These are phyloP conservation scores for Vanderwaltozyma polyspora DNA, from an alignment of 805 yeast species.

Conservation along the genomic window DNA sequence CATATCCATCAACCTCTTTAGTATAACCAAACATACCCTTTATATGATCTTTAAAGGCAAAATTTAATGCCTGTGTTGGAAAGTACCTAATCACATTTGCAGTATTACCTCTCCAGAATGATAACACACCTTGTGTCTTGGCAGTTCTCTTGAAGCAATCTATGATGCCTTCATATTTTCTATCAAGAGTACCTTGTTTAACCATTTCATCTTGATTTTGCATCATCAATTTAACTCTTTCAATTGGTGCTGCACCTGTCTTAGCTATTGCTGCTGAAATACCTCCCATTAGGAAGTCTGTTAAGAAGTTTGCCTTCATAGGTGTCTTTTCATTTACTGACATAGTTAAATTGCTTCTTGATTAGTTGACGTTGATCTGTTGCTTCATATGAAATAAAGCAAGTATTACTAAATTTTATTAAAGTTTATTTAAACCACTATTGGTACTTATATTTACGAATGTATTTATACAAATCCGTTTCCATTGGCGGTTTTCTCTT, in stretches of 20 bases:
- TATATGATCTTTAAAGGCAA: slow-evolving; percentile 93
- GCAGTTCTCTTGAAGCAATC: slow-evolving; percentile 90
- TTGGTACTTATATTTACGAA: too few relatives aligned
- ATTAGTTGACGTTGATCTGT: background rate
- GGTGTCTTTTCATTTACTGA: background rate
- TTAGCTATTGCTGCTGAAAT: slow-evolving; percentile 94
- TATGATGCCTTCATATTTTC: slow-evolving; percentile 68
- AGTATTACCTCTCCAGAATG: slow-evolving; percentile 98
- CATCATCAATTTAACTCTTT: slow-evolving; percentile 84
- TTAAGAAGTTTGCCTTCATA: slow-evolving; percentile 32
- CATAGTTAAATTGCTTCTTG: background rate
- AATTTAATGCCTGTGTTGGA: slow-evolving; percentile 96
- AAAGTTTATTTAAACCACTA: too few relatives aligned
- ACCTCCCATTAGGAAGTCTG: slow-evolving; percentile 89
- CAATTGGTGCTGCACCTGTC: slow-evolving; percentile 91
- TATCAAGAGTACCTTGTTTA: slow-evolving; percentile 84
- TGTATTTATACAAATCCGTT: too few relatives aligned
- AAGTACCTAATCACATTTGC: slow-evolving; percentile 95
- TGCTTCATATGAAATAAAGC: too few relatives aligned
- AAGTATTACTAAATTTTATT: too few relatives aligned
- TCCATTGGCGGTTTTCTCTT: too few relatives aligned
- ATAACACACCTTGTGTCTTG: slow-evolving; percentile 72
- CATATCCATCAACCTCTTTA: slow-evolving; percentile 73
- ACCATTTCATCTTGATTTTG: slow-evolving; percentile 95
- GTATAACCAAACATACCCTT: slow-evolving; percentile 88